Base-by-base conservation (phyloP, 2,329 filamentous ascomycete species). In the Huntiella omanensis region DNA sequence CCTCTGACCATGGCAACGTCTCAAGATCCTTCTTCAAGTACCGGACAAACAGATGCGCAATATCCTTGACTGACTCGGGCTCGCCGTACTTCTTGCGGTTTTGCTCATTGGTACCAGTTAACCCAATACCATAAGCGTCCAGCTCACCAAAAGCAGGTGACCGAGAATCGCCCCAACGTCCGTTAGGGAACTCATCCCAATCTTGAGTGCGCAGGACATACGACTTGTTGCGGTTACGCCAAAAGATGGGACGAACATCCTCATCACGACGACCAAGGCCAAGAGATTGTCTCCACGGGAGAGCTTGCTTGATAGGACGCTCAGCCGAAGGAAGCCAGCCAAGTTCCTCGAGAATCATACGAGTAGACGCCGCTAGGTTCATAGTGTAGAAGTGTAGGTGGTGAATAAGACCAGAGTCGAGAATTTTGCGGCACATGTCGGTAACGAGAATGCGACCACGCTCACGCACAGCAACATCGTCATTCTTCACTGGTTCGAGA, bases 151-250 rank as follows among this genome's bases (percentile, higher is more conserved):
- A 98, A 43, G 91, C 91, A 51, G 91, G 91, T 49, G 88, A 96
- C 53, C 91, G 76, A 45, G 87, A 88, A 62, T 98, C 91, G 63
- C 91, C 92, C 91, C 91, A 98, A 62, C 91, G 82, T 40, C 91
- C 91, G 68, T 98, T 98, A 47, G 91, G 91, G 56, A 95, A 98
- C 61, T 98, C 91, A 56, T 98, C 91, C 91, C 91, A 98, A 55
- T 95, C 88, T 59, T 95, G 87, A 1, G 91, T 98, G 47, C 91
- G 84, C 47, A 85, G 78, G 47, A 98, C 79, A 56, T 98, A 98
- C 3, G 87, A 94, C 58, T 91, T 86, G 64, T 93, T 91, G 49
- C 91, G 77, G 64, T 96, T 95, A 55, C 88, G 80, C 91, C 91
- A 98, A 71, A 98, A 98, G 54, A 98, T 93, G 33, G 91, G 91